Evolutionary conservation across 345 rosid species (phyloP).

Genomic region (Sisymbrium altissimum): DNA sequence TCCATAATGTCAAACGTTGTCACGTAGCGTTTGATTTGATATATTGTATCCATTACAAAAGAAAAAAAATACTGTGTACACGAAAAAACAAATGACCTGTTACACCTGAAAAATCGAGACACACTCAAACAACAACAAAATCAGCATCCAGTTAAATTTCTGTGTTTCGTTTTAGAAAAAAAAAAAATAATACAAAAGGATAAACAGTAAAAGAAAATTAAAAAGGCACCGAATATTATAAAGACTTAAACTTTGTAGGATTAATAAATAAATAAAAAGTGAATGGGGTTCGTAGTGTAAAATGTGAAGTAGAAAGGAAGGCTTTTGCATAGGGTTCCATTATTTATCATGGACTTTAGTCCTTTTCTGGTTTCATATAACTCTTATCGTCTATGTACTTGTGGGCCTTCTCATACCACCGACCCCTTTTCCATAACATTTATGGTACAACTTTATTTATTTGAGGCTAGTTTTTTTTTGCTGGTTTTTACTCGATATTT

Average conservation of each 20-base stretch:
- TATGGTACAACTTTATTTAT: not conserved
- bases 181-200: not conserved
- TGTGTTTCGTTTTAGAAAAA: not conserved
- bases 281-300: conserved; percentile 16
- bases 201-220: conserved; percentile 7
- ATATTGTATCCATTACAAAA: not conserved
- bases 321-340: conserved; percentile 68
- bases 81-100: conserved; percentile 1
- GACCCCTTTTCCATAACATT: conserved; percentile 20
- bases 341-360: conserved; percentile 41
- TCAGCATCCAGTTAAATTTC: not conserved
- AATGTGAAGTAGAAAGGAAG: conserved; percentile 18
- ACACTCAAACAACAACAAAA: conserved; percentile 8
- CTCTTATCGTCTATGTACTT: conserved; percentile 49
- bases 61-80: not conserved
- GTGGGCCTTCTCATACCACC: conserved; percentile 44
- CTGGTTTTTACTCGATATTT: not conserved
- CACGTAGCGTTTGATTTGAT: not conserved
- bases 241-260: conserved; percentile 26
- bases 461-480: not conserved
- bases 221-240: conserved; percentile 28
- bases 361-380: conserved; percentile 49
- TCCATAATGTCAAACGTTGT: not conserved
- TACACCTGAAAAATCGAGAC: conserved; percentile 4
- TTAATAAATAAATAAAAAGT: not conserved